Evolutionary conservation across 495 filamentous ascomycete genomes (phyloP), one percentile per base, ranked within the genome.

Genomic region (Penicillium salamii): DNA sequence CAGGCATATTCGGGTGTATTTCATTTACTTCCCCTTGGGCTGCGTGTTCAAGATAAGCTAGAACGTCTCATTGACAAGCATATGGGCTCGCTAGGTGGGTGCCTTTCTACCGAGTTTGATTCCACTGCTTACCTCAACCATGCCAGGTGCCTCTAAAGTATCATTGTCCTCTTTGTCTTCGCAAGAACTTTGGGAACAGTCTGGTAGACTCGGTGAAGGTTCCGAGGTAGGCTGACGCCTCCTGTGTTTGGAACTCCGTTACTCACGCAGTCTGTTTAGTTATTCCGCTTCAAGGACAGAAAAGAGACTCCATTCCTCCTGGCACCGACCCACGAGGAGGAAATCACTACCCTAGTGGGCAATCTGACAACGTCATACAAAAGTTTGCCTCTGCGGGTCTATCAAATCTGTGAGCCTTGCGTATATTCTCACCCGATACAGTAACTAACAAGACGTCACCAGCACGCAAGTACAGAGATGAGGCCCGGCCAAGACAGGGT

Each of bases 261-360:
- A 8, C 32, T 52, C 15, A 42, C 14, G 12, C 6, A n/a, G 2
- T 14, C n/a, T n/a, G 7, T 15, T 3, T 26, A 96, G 86, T 74
- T 97, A 15, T 95, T 97, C 62, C 79, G 78, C 31, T 80, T 98
- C 37, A 72, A 78, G 18, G 92, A 97, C 63, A 79, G 92, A 32
- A 93, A 86, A 66, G 82, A 87, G 19, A 72, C 80, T 12, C 78
- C 79, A 14, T 89, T 86, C 48, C 68, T 98, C 20, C 78, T 98
- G 14, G 86, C 93, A 3, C 93, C 93, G 2, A 98, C 93, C 0
- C 95, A 98, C 54, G 93, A 98, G 58, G 93, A 98, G 64, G 93
- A 98, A 61, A 91, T 98, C 47, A 98, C 93, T 0, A 66, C 79
- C 0, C 75, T 97, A 11, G 87, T 95, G 2, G 81, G 81, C 1